Conservation (phyloP, 2,329 filamentous ascomycete species). For the Clathrospora elynae region DNA sequence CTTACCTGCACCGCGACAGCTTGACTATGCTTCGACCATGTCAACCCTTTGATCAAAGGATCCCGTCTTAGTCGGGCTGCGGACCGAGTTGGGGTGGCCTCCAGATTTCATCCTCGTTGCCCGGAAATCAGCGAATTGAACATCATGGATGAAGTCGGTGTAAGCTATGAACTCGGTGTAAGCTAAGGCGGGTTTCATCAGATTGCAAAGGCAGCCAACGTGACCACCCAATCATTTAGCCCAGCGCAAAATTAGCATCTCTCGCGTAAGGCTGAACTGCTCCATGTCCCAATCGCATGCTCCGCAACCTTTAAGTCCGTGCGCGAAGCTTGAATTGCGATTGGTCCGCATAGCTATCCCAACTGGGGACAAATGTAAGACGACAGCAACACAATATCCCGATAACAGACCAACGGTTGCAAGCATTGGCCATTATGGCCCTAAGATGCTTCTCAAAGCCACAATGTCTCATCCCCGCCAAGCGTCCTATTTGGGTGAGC, state of each 20-base stretch:
- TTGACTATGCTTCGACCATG: slow-evolving; percentile 1
- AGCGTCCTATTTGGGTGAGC: slow-evolving; percentile 10
- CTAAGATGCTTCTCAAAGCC: slow-evolving; percentile 2
- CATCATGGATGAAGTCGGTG: too few species aligned
- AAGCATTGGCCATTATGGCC: neutral
- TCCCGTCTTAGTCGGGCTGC: too few species aligned
- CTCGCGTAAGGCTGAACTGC: neutral
- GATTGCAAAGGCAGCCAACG: too few species aligned
- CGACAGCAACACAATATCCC: too few species aligned
- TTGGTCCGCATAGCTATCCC: slow-evolving; percentile 24
- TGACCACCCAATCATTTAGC: too few species aligned
- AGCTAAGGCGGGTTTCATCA: too few species aligned
- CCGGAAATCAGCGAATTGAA: too few species aligned
- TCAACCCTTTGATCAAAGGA: too few species aligned
- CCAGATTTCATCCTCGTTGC: too few species aligned
- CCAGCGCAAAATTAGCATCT: neutral
- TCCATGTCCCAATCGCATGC: slow-evolving; percentile 7
- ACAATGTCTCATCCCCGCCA: slow-evolving; percentile 1
- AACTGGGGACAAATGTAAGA: slow-evolving; percentile 21
- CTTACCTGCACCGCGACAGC: too few species aligned
- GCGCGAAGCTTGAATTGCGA: slow-evolving; percentile 10
- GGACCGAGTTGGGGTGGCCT: too few species aligned
- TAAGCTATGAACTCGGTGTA: too few species aligned
- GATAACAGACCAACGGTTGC: neutral
- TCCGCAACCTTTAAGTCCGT: neutral